Evolutionary conservation across 352 stramenopile genomes (phyloP).

Genomic region (Globisporangium rhizosaccharum): DNA sequence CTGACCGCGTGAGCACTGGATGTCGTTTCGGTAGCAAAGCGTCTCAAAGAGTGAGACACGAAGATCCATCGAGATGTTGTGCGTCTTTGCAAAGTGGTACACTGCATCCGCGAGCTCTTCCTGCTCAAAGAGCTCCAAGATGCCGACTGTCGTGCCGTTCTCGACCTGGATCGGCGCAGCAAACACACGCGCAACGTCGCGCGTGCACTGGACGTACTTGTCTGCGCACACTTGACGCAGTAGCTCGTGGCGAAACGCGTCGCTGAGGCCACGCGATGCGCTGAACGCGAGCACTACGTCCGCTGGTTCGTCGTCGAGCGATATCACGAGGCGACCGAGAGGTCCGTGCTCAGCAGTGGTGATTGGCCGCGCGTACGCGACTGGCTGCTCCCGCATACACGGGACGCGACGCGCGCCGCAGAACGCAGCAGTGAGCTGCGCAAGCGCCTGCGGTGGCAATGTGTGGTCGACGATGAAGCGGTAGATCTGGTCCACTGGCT

Average conservation of each 20-base stretch:
- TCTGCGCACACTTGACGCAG: slow-evolving; percentile 42
- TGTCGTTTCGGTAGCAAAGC: slow-evolving; percentile 44
- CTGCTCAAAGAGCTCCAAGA: slow-evolving; percentile 44
- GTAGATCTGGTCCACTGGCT: slow-evolving; percentile 68
- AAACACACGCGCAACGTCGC: slow-evolving; percentile 42
- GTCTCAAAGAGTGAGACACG: slow-evolving; percentile 43
- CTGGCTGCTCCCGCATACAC: slow-evolving; percentile 33
- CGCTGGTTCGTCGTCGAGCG: slow-evolving; percentile 39
- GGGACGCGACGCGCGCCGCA: slow-evolving; percentile 20
- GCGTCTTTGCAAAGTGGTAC: slow-evolving; percentile 42
- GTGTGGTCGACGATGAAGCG: slow-evolving; percentile 55
- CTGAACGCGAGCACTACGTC: slow-evolving; percentile 52
- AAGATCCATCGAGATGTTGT: slow-evolving; percentile 40
- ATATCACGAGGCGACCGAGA: slow-evolving; percentile 45
- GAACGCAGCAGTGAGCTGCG: slow-evolving; percentile 35
- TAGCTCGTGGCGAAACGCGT: slow-evolving; percentile 38
- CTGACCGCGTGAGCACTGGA: slow-evolving; percentile 58
- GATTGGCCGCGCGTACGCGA: slow-evolving; percentile 52
- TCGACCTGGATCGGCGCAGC: slow-evolving; percentile 48
- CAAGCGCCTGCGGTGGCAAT: slow-evolving; percentile 22
- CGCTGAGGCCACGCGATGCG: slow-evolving; percentile 23
- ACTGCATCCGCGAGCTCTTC: slow-evolving; percentile 70
- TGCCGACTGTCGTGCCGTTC: slow-evolving; percentile 31
- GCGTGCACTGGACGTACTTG: slow-evolving; percentile 53
- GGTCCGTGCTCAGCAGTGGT: slow-evolving; percentile 15